Evolutionary conservation across 2,329 filamentous ascomycete species (phyloP), one percentile per base, ranked within the genome.

Genomic region (Hymenoscyphus fraxineus): DNA sequence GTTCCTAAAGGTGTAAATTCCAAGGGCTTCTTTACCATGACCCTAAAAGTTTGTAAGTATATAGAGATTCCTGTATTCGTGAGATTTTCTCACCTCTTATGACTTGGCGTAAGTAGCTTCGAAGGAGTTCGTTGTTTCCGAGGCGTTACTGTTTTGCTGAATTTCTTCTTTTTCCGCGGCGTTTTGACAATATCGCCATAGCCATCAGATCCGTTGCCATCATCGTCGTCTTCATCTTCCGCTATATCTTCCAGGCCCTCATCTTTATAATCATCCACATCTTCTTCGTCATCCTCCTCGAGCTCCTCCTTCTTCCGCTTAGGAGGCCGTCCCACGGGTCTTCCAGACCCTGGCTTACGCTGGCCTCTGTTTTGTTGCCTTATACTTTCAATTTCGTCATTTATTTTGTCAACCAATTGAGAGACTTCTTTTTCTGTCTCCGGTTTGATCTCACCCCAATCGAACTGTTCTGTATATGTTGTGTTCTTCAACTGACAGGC

Each of bases 1-100:
- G 92, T 97, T 6, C 92, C 93, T n/a, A 99, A 80, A 0, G 95
- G 95, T 0, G 95, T 99, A 73, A 98, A 98, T 74, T 97, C 93
- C 41, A 99, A 85, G 5, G 92, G 90, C 73, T 93, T 97, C 76
- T 96, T 96, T 54, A 94, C 80, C 47, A 91, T 78, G 47, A 92
- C 87, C 66, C 83, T 81, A 62, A 32, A 32, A 64, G 19, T 38
- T 38, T 41, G 31, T 63, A 27, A 35, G 13, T 55, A 39, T 31
- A 31, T 56, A 15, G 41, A 41, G 47, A 1, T 35, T 27, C 1
- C 10, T 9, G 16, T 38, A 16, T 12, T 27, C 3, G 10, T 22
- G 5, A 2, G 10, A 40, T 7, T 5, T 19, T 3, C 67, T 62
- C 76, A 81, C 79, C 87, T 82, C 72, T 88, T 90, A 70, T 89